Evolutionary conservation across 1,139 yeast species (phyloP).

Genomic region (Candida tropicalis): DNA sequence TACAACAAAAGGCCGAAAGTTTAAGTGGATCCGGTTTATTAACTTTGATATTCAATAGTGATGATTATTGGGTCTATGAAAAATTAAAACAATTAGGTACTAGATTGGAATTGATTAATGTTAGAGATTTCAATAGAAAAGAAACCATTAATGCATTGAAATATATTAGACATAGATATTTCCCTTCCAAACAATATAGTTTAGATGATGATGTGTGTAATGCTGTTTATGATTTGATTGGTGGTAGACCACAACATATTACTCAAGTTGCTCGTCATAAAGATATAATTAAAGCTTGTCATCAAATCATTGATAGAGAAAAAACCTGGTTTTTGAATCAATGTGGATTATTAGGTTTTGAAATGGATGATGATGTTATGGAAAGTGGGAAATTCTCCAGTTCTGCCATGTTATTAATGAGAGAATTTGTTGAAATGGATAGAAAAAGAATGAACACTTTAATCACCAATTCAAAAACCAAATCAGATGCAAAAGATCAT

Average conservation of each 20-base stretch:
- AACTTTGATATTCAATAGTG: slow-evolving; percentile 77
- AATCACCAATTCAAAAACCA: slow-evolving; percentile 22
- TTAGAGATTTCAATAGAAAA: slow-evolving; percentile 60
- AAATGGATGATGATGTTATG: slow-evolving; percentile 90
- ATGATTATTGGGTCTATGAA: slow-evolving; percentile 88
- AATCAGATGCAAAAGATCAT: slow-evolving; percentile 41
- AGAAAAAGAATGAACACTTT: slow-evolving; percentile 35
- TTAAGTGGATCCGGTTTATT: slow-evolving; percentile 76
- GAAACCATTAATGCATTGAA: slow-evolving; percentile 62
- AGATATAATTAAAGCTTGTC: slow-evolving; percentile 66
- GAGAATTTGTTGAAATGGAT: slow-evolving; percentile 74
- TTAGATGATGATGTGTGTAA: slow-evolving; percentile 45
- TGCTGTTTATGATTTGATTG: slow-evolving; percentile 68
- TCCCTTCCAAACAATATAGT: slow-evolving; percentile 29
- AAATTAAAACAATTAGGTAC: slow-evolving; percentile 74
- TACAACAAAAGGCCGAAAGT: slow-evolving; percentile 83
- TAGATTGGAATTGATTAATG: slow-evolving; percentile 70
- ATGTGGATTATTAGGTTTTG: slow-evolving; percentile 74
- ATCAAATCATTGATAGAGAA: slow-evolving; percentile 72
- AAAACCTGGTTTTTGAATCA: slow-evolving; percentile 86
- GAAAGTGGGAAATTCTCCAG: slow-evolving; percentile 79
- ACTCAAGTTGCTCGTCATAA: slow-evolving; percentile 70
- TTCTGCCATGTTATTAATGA: slow-evolving; percentile 76
- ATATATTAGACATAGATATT: slow-evolving; percentile 52
- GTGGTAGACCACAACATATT: slow-evolving; percentile 85